Percentiles rank a stretch among this genome's conserved stretches.
Conservation (phyloP, 2,329 filamentous ascomycete genomes). For the Bipolaris zeicola region DNA sequence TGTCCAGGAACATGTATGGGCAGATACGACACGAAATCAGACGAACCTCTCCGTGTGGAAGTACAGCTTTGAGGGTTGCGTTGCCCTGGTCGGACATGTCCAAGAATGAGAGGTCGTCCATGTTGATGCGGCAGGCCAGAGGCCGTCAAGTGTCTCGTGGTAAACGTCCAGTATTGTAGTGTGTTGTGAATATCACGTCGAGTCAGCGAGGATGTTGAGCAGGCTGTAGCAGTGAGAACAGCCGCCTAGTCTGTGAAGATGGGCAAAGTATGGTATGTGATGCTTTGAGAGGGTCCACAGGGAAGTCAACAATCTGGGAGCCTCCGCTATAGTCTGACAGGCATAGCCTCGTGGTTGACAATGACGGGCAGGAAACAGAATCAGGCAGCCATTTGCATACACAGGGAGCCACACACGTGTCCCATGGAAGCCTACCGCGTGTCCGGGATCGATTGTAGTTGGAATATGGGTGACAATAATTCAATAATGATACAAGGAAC, state of each 20-base stretch:
- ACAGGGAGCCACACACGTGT: slow-evolving; percentile 5
- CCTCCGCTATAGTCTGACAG: slow-evolving; percentile 1
- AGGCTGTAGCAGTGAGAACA: slow-evolving; percentile 13
- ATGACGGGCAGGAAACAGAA: slow-evolving; percentile 5
- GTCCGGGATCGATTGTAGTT: not conserved
- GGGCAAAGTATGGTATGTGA: slow-evolving; percentile 1
- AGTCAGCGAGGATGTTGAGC: slow-evolving; percentile 1
- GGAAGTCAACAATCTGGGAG: not conserved
- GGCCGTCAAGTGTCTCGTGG: not conserved
- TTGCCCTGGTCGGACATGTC: slow-evolving; percentile 19
- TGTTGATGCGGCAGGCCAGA: not conserved
- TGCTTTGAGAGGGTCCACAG: not conserved
- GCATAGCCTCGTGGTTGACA: slow-evolving; percentile 12
- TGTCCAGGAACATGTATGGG: slow-evolving; percentile 37
- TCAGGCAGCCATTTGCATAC: slow-evolving; percentile 21
- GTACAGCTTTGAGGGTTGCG: slow-evolving; percentile 41
- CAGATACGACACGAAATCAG: slow-evolving; percentile 44
- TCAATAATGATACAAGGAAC: not conserved
- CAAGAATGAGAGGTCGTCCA: slow-evolving; percentile 29
- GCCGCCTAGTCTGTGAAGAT: not conserved
- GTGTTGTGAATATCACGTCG: not conserved
- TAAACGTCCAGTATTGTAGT: not conserved
- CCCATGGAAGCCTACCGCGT: not conserved
- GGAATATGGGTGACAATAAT: not conserved
- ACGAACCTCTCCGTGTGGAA: slow-evolving; percentile 38